These are phyloP conservation scores for Candida ficus DNA, from an alignment of 805 yeast species.

Conservation along the genomic window DNA sequence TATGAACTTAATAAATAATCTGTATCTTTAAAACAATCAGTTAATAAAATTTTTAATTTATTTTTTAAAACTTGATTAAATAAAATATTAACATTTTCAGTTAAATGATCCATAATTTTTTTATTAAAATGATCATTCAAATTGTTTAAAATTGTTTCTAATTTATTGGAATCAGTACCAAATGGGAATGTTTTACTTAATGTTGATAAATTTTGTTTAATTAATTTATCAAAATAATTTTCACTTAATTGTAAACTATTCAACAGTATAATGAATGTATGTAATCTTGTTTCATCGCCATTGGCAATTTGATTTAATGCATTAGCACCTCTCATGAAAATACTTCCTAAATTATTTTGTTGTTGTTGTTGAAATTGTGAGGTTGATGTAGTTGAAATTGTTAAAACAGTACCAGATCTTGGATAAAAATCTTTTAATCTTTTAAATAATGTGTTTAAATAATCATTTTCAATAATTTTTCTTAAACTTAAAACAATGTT, in stretches of 20 bases:
- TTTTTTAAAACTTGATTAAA: slow-evolving; percentile 43
- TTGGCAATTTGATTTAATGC: slow-evolving; percentile 34
- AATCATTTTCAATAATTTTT: slow-evolving; percentile 58
- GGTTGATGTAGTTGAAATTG: slow-evolving; percentile 11
- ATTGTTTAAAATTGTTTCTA: slow-evolving; percentile 24
- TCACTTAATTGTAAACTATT: slow-evolving; percentile 68
- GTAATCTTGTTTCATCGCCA: slow-evolving; percentile 44
- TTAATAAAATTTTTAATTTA: slow-evolving; percentile 37
- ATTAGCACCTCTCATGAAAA: slow-evolving; percentile 40
- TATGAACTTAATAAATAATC: slow-evolving; percentile 22
- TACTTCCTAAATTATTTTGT: slow-evolving; percentile 23
- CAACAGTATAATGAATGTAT: slow-evolving; percentile 59
- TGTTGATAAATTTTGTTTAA: slow-evolving; percentile 27
- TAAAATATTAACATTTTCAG: slow-evolving; percentile 37
- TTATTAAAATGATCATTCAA: slow-evolving; percentile 22
- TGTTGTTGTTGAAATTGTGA: slow-evolving; percentile 13
- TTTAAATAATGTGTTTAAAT: slow-evolving; percentile 48
- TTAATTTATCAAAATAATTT: slow-evolving; percentile 44
- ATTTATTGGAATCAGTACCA: slow-evolving; percentile 27
- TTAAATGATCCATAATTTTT: slow-evolving; percentile 28
- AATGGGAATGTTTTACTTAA: slow-evolving; percentile 34
- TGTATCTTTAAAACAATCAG: slow-evolving; percentile 33
- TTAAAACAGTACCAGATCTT: slow-evolving; percentile 28
- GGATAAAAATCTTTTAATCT: slow-evolving; percentile 42
- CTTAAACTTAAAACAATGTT: slow-evolving; percentile 50